Evolutionary conservation across 2,329 filamentous ascomycete species (phyloP).

Genomic region (Tolypocladium nubicola): DNA sequence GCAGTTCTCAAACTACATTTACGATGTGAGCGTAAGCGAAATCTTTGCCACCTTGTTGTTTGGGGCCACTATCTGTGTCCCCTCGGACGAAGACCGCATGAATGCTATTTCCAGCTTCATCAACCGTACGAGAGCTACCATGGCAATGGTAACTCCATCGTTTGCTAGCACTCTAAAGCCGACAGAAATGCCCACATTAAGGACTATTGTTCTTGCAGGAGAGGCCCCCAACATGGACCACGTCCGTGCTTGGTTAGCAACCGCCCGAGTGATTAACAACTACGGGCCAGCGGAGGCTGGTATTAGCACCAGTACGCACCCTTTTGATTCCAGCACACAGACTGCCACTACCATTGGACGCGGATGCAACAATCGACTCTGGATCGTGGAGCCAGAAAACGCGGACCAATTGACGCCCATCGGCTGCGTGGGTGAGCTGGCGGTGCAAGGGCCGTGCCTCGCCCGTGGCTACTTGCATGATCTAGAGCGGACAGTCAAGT

Average conservation of each 20-base stretch:
- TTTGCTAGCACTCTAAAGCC: not conserved
- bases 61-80: constrained; percentile 3
- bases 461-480: constrained; percentile 45
- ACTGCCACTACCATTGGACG: constrained; percentile 22
- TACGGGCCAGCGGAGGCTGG: constrained; percentile 8
- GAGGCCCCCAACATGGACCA: constrained; percentile 25
- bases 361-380: constrained; percentile 9
- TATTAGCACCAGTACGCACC: not conserved
- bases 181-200: not conserved
- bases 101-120: not conserved
- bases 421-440: too few species aligned
- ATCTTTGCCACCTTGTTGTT: not conserved
- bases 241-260: constrained; percentile 7
- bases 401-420: too few species aligned
- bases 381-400: too few species aligned
- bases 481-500: constrained; percentile 33
- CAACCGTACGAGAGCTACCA: not conserved
- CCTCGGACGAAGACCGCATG: constrained; percentile 3
- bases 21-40: too few species aligned
- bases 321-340: too few species aligned
- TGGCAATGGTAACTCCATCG: not conserved
- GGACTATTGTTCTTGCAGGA: constrained; percentile 12
- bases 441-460: constrained; percentile 15
- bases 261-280: not conserved
- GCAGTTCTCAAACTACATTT: too few species aligned